Base-by-base conservation (phyloP, 179 eudicot species). In the Vitellaria paradoxa region DNA sequence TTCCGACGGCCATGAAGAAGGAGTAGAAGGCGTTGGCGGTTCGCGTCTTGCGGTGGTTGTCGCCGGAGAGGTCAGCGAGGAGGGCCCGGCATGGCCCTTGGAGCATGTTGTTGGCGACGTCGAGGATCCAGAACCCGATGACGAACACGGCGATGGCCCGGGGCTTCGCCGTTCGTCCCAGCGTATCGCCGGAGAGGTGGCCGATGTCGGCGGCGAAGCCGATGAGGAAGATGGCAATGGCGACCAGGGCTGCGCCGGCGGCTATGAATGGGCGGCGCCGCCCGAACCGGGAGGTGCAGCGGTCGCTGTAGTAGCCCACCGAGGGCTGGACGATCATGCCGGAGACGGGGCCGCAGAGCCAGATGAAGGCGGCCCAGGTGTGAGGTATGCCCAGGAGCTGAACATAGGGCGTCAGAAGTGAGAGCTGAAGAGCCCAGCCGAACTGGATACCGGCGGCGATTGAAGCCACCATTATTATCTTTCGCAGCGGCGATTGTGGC, bases 301-400 rank as follows among this genome's bases (percentile, higher is more conserved):
- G 80, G 76, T 93, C 97, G 45, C 92, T 88, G 76, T 86, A 91
- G 80, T 88, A 90, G 0, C 97, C 97, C 9, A 90, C 96, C 13
- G 85, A 70, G n/a, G 97, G 97, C 78, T 93, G 97, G 62, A 93
- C 96, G 0, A 93, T 30, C 87, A 93, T 81, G 3, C 97, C 97
- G 14, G 96, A 91, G 40, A 93, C 78, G 7, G 97, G 97, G 5
- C 97, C 97, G 65, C 97, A 93, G 0, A 93, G 85, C 97, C 97
- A 93, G 73, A 93, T 88, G 72, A 83, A 85, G 11, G 91, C 70
- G 1, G 97, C 86, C 90, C 89, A 89, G 0, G 79, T 79, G 53
- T 93, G 97, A 9, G 91, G 92, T 24, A 93, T 85, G 26, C 97
- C 97, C 2, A 93, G 75, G 0, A 89, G 85, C 66, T 93, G 97